A percentile compares a stretch with the other conserved stretches of the same genome.
Evolutionary conservation across 345 rosid genomes (phyloP).

Genomic region (Raphanus raphanistrum): DNA sequence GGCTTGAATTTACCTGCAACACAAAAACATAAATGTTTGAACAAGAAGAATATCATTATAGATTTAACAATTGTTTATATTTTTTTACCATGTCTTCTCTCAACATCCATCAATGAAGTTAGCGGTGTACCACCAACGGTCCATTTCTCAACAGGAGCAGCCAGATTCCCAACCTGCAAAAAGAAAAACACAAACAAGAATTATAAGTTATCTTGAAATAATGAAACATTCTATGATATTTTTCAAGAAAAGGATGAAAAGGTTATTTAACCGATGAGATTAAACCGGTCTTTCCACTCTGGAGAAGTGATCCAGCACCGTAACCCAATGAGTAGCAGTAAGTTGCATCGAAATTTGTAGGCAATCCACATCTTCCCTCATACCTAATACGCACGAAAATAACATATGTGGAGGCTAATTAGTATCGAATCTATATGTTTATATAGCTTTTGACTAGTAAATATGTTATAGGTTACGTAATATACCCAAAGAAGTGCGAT

Average conservation of each 20-base stretch:
- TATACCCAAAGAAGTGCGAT: conserved; percentile 93
- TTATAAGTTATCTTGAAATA: conserved; percentile 5
- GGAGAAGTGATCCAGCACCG: conserved; percentile 89
- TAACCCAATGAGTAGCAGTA: conserved; percentile 95
- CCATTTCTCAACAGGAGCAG: conserved; percentile 89
- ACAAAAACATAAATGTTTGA: not conserved
- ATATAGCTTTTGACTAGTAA: not conserved
- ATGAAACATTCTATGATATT: not conserved
- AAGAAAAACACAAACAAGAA: not conserved
- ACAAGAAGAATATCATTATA: not conserved
- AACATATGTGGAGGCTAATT: conserved; percentile 5
- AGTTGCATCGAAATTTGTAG: conserved; percentile 87
- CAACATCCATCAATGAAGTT: conserved; percentile 94
- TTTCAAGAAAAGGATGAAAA: conserved; percentile 9
- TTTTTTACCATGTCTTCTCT: conserved; percentile 89
- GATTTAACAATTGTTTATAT: not conserved
- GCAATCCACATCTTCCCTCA: conserved; percentile 97
- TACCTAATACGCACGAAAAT: conserved; percentile 50
- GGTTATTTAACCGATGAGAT: conserved; percentile 70
- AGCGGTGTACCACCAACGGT: conserved; percentile 90
- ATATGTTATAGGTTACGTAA: not conserved
- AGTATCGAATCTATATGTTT: not conserved
- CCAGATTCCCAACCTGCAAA: conserved; percentile 83
- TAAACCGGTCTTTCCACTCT: conserved; percentile 78
- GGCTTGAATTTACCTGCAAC: conserved; percentile 78